These are phyloP conservation scores for Cyclanthera cordifolia DNA, from an alignment of 306 rosid species.

Conservation along the genomic window DNA sequence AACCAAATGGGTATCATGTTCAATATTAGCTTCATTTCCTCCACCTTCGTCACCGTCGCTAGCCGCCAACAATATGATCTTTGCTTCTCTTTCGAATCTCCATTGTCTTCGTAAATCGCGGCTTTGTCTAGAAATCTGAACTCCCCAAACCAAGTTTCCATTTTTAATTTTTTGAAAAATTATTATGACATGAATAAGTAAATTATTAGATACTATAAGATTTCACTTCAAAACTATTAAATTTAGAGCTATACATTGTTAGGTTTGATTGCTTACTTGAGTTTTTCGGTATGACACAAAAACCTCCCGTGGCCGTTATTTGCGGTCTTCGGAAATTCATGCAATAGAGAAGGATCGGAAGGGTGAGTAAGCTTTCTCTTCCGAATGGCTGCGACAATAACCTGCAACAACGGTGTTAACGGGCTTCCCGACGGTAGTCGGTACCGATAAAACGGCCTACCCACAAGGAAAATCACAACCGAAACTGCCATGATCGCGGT, in stretches of 20 bases:
- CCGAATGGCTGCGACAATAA: conserved; percentile 60
- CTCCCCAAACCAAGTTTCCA: background rate
- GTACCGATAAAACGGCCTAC: conserved; percentile 57
- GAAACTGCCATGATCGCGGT: conserved; percentile 54
- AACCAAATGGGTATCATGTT: conserved; percentile 89
- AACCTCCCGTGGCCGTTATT: conserved; percentile 26
- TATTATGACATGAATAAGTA: too few species aligned
- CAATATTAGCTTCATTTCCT: conserved; percentile 81
- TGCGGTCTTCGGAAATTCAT: conserved; percentile 39
- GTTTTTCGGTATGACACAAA: conserved; percentile 59
- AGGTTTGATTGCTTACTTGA: conserved; percentile 39
- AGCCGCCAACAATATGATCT: conserved; percentile 72
- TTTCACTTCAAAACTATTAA: too few species aligned
- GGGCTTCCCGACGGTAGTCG: conserved; percentile 68
- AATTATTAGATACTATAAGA: too few species aligned
- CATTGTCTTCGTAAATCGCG: conserved; percentile 37
- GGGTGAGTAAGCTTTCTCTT: conserved; percentile 64
- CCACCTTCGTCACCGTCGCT: conserved; percentile 59
- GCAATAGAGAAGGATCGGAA: conserved; percentile 36
- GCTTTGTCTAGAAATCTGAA: conserved; percentile 86
- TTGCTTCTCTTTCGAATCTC: conserved; percentile 29
- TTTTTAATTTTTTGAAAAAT: background rate
- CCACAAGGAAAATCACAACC: conserved; percentile 42
- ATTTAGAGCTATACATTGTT: too few species aligned
- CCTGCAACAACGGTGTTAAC: conserved; percentile 76